A percentile compares a stretch with the other conserved stretches of the same genome.
These are phyloP conservation scores for Boletus subluridellus DNA, from an alignment of 1,284 basidiomycete genomes.

Conservation along the genomic window DNA sequence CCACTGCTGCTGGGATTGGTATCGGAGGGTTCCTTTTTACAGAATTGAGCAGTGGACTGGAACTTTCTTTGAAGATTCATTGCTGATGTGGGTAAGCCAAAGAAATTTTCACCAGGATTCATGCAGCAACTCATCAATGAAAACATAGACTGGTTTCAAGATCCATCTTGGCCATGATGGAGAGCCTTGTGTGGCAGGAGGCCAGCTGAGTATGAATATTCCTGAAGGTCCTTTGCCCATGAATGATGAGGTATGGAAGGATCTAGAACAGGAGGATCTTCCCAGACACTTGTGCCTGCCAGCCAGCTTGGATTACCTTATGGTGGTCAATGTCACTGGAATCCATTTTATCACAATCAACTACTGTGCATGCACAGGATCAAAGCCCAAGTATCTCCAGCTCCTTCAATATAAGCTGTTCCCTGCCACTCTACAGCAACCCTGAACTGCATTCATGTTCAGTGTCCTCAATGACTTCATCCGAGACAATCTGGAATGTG, in stretches of 20 bases:
- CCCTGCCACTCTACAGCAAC: not conserved
- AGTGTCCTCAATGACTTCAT: constrained; percentile 27
- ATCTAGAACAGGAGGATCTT: no score
- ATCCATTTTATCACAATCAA: not conserved
- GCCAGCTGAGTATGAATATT: rapidly evolving
- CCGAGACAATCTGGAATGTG: constrained; percentile 24
- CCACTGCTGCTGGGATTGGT: not conserved
- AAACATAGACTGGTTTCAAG: not conserved
- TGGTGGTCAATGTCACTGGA: not conserved
- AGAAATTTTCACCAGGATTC: no score
- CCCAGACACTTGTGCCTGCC: no score
- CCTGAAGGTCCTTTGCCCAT: rapidly evolving
- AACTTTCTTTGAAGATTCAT: not conserved
- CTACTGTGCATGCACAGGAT: not conserved
- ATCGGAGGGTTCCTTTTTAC: not conserved
- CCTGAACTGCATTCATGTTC: constrained; percentile 32
- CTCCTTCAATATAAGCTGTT: not conserved
- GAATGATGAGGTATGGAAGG: not conserved
- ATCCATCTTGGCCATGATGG: not conserved
- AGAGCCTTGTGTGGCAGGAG: not conserved
- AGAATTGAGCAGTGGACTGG: not conserved
- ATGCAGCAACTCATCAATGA: no score
- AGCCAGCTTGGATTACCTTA: no score
- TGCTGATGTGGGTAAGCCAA: not conserved
- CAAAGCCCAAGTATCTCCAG: not conserved